Evolutionary conservation across 352 stramenopile genomes (phyloP).

Genomic region (Phytophthora tubulina): DNA sequence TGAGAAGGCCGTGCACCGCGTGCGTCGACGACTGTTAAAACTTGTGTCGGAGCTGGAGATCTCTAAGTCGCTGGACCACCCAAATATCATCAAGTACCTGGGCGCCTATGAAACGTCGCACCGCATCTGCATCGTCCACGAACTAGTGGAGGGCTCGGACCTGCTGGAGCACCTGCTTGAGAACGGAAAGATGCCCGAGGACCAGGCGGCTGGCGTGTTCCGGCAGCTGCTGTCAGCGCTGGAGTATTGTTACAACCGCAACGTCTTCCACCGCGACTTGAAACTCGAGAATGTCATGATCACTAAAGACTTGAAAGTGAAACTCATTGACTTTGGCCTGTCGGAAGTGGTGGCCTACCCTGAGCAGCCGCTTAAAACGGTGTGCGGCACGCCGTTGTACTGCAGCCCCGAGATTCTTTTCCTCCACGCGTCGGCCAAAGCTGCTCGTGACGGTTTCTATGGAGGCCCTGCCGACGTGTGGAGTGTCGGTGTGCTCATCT

Average conservation of each 20-base stretch:
- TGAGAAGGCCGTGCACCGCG: conserved; percentile 80
- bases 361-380: conserved; percentile 72
- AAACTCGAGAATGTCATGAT: conserved; percentile 97
- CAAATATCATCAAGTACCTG: conserved; percentile 83
- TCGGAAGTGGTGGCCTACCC: conserved; percentile 85
- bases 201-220: conserved; percentile 64
- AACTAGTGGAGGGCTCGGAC: conserved; percentile 79
- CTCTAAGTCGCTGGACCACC: conserved; percentile 71
- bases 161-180: conserved; percentile 78
- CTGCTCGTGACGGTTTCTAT: conserved; percentile 52
- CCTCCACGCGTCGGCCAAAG: conserved; percentile 45
- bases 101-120: conserved; percentile 83
- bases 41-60: conserved; percentile 89
- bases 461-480: conserved; percentile 80
- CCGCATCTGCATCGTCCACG: conserved; percentile 82
- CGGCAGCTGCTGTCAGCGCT: conserved; percentile 93
- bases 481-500: conserved; percentile 84
- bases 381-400: conserved; percentile 86
- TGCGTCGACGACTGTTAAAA: conserved; percentile 77
- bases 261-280: conserved; percentile 95
- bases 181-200: conserved; percentile 77
- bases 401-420: conserved; percentile 86
- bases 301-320: conserved; percentile 92
- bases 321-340: conserved; percentile 97
- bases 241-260: conserved; percentile 91